These are phyloP conservation scores for Plasmodium blacklocki DNA, from an alignment of 169 alveolate genomes.

Conservation along the genomic window DNA sequence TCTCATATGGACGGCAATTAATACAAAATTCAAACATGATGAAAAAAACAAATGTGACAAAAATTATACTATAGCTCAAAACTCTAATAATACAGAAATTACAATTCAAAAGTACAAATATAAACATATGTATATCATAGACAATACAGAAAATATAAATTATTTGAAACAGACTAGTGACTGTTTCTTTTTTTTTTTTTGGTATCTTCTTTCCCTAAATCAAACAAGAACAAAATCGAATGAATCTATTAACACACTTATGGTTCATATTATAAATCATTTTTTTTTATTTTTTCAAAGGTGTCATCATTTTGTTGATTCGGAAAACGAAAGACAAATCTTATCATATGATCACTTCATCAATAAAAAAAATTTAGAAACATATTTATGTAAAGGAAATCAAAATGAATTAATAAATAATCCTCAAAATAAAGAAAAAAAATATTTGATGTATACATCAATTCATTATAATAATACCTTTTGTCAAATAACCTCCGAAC, in stretches of 20 bases:
- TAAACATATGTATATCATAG: conserved; percentile 9
- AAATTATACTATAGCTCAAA: background rate
- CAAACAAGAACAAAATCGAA: conserved; percentile 13
- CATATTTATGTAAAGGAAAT: too few relatives aligned
- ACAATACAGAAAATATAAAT: conserved; percentile 5
- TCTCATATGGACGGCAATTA: conserved; percentile 37
- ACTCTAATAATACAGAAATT: background rate
- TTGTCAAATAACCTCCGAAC: background rate
- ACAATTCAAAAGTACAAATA: conserved; percentile 10
- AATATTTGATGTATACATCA: background rate
- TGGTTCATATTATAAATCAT: conserved; percentile 3
- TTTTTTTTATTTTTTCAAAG: conserved; percentile 9
- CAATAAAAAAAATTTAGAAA: too few relatives aligned
- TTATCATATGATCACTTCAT: too few relatives aligned
- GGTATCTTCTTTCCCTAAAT: conserved; percentile 1
- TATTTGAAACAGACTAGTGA: conserved; percentile 24
- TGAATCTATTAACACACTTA: background rate
- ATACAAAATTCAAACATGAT: background rate
- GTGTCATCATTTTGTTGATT: background rate
- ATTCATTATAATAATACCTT: background rate
- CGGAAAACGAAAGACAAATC: background rate
- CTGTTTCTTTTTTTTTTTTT: conserved; percentile 19
- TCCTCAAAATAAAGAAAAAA: background rate
- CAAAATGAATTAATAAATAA: too few relatives aligned
- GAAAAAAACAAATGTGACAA: background rate